Evolutionary conservation across 768 basidiomycete genomes (phyloP), one percentile per base, ranked within the genome.

Genomic region (Tricholoma matsutake): DNA sequence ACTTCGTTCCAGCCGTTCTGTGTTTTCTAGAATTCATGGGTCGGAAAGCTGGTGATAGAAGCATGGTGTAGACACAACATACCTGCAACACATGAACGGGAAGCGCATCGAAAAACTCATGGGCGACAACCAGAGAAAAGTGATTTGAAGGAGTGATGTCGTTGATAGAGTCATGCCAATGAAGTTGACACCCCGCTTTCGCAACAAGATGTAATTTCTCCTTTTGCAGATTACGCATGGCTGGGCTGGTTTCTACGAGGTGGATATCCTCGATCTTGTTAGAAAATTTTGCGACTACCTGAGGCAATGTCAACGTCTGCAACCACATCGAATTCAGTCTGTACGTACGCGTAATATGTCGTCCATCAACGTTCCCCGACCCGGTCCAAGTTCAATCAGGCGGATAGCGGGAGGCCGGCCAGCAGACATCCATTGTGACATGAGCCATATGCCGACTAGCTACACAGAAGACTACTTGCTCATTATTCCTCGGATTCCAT

Each of bases 101-200:
- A 47, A 99, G 79, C 0, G 96, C 96, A 71, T 98, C 97, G 63
- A 99, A 98, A 75, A 98, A 96, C 69, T 98, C 97, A 73, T 99
- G 96, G 0, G 97, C 97, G 14, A 98, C 76, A 22, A 97, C 72
- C 79, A 97, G 86, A 0, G 94, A 95, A 72, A 87, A 98, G 54
- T 73, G 70, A 9, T 78, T 75, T 16, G 79, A 66, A 61, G 69
- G 74, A 0, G 81, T 73, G 1, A 99, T 74, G 16, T 93, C 86
- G 39, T 89, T 84, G 16, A 97, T 74, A 0, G 84, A 79, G 58
- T 89, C 82, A 65, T 90, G 83, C 94, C 95, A 98, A 1, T 80
- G 68, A 41, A 93, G 59, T 2, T 74, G 56, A 62, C 80, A 76
- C 11, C 75, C 73, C 6, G 66, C 64, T 59, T 71, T 69, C 10